Conservation (phyloP, 176 grass and related monocot genomes). For the Chloris gayana region DNA sequence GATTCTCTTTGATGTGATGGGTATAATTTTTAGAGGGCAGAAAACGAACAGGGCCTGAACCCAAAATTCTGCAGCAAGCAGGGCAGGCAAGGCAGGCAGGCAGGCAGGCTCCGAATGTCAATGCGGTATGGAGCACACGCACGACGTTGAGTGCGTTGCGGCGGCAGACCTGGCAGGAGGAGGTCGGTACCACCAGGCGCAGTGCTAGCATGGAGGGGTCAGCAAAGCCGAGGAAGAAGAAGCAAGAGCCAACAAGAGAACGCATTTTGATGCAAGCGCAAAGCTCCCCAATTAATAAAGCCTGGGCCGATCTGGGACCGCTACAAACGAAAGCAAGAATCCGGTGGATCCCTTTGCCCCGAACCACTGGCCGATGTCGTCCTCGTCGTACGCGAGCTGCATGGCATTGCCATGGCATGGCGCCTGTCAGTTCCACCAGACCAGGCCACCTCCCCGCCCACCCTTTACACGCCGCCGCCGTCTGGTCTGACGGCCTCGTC, state of each 20-base stretch:
- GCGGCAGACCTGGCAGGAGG: neutral
- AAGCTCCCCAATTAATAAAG: slow-evolving; percentile 26
- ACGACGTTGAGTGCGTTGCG: neutral
- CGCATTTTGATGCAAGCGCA: slow-evolving; percentile 56
- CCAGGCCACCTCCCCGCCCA: too few species aligned
- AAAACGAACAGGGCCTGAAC: neutral
- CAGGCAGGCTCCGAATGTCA: slow-evolving; percentile 23
- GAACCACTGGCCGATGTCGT: neutral
- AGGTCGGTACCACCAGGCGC: neutral
- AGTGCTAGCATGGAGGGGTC: neutral
- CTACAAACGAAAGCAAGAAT: slow-evolving; percentile 41
- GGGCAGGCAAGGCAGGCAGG: neutral
- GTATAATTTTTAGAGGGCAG: too few species aligned
- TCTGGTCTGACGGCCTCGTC: neutral
- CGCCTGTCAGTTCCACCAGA: neutral
- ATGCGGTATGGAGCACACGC: neutral
- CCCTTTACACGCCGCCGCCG: neutral
- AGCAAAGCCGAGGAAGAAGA: neutral
- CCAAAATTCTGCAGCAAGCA: neutral
- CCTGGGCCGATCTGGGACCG: slow-evolving; percentile 34
- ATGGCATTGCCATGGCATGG: neutral
- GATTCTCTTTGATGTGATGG: too few species aligned
- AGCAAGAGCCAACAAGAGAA: neutral
- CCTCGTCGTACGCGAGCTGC: neutral
- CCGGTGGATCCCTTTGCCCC: slow-evolving; percentile 30